phyloP scores from a whole-genome alignment of 495 filamentous ascomycete species.

The Ascodesmis nigricans region DNA sequence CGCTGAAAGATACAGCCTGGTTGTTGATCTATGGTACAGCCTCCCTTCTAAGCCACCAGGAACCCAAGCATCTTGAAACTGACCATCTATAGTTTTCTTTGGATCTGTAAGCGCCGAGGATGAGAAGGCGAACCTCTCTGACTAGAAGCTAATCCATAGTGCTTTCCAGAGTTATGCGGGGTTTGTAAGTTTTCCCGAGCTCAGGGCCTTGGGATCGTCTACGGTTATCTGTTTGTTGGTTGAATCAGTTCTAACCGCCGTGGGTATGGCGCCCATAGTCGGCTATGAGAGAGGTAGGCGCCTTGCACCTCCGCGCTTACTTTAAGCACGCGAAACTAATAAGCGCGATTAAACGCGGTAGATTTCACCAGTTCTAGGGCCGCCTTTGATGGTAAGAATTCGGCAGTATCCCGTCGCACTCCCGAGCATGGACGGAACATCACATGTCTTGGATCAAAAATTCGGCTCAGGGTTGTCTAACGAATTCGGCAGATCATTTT shows the following conservation, averaged over 20 bases:
- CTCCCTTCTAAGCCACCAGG: constrained; percentile 10
- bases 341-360: too few relatives aligned
- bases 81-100: constrained; percentile 27
- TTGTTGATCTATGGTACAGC: constrained; percentile 68
- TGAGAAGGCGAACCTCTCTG: too few relatives aligned
- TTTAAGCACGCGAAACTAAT: too few relatives aligned
- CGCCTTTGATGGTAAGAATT: constrained; percentile 46
- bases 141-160: too few relatives aligned
- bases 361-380: constrained; percentile 34
- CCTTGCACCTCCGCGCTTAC: too few relatives aligned
- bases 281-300: constrained; percentile 30
- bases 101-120: constrained; percentile 31
- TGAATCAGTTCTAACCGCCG: too few relatives aligned
- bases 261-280: too few relatives aligned
- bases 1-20: constrained; percentile 59
- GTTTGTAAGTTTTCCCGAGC: constrained; percentile 57
- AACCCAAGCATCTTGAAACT: constrained; percentile 10
- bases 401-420: constrained; percentile 1
- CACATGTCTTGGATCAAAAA: too few relatives aligned
- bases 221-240: too few relatives aligned
- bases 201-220: too few relatives aligned
- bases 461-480: too few relatives aligned
- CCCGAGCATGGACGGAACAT: background rate
- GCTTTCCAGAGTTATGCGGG: constrained; percentile 44
- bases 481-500: constrained; percentile 44